These are phyloP conservation scores for Aureoboletus auriporus DNA, from an alignment of 768 basidiomycete species.

Conservation along the genomic window DNA sequence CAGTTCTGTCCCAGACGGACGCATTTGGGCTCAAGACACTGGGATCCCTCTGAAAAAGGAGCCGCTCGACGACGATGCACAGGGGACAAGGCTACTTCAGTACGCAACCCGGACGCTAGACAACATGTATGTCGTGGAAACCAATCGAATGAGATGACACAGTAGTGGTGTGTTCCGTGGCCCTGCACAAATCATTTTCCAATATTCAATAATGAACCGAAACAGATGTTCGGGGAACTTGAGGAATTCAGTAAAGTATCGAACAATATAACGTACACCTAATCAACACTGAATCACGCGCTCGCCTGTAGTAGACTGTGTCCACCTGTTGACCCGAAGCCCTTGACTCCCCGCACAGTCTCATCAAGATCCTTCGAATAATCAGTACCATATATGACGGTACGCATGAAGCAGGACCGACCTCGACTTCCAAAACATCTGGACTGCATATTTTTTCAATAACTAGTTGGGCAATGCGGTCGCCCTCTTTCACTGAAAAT, in stretches of 20 bases:
- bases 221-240: neutral
- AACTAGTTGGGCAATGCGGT: slow-evolving; percentile 94
- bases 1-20: slow-evolving; percentile 35
- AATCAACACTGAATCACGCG: slow-evolving; percentile 2
- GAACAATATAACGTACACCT: slow-evolving; percentile 3
- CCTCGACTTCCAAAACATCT: slow-evolving; percentile 80
- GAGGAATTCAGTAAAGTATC: no score
- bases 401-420: slow-evolving; percentile 26
- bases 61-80: slow-evolving; percentile 21
- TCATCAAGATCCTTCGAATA: slow-evolving; percentile 69
- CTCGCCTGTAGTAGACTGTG: slow-evolving; percentile 43
- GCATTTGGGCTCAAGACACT: slow-evolving; percentile 38
- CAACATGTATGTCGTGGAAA: slow-evolving; percentile 63
- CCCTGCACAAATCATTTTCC: neutral
- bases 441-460: slow-evolving; percentile 88
- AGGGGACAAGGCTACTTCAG: slow-evolving; percentile 45
- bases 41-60: slow-evolving; percentile 28
- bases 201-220: neutral
- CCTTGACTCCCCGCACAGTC: slow-evolving; percentile 78
- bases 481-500: slow-evolving; percentile 77
- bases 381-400: slow-evolving; percentile 1
- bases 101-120: slow-evolving; percentile 45
- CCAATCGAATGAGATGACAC: slow-evolving; percentile 26
- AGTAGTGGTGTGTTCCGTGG: slow-evolving; percentile 3
- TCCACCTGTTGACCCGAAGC: slow-evolving; percentile 96